phyloP scores from a whole-genome alignment of 495 filamentous ascomycete genomes.

The Acidiella bohemica region DNA sequence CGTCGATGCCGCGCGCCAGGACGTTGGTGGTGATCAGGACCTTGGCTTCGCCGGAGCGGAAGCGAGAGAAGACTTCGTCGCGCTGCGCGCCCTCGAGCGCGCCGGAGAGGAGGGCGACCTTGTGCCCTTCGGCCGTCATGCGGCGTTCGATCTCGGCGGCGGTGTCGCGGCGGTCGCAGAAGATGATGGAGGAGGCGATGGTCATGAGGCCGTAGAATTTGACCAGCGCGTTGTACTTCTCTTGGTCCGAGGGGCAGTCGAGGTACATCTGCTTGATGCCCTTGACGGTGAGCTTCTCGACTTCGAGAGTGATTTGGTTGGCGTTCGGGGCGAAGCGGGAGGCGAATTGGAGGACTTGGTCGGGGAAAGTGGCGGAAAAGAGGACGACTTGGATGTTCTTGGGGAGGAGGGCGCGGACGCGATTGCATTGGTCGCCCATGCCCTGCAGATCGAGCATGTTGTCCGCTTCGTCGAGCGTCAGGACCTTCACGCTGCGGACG shows the following conservation, averaged over 20 bases:
- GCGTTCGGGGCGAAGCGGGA: conserved; percentile 65
- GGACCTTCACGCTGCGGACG: conserved; percentile 34
- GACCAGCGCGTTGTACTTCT: conserved; percentile 79
- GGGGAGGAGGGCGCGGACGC: conserved; percentile 71
- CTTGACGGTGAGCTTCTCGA: conserved; percentile 86
- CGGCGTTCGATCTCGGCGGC: conserved; percentile 69
- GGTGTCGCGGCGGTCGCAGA: conserved; percentile 74
- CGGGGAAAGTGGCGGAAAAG: conserved; percentile 93
- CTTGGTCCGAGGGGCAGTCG: conserved; percentile 64
- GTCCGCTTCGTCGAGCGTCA: conserved; percentile 42
- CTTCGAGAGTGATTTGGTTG: conserved; percentile 75
- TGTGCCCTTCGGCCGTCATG: conserved; percentile 80
- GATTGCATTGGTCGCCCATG: conserved; percentile 82
- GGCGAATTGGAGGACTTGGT: conserved; percentile 68
- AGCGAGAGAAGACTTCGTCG: conserved; percentile 74
- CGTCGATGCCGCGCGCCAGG: conserved; percentile 90
- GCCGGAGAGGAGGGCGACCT: conserved; percentile 75
- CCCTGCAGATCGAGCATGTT: conserved; percentile 66
- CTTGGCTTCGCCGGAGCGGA: conserved; percentile 75
- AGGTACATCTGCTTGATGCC: conserved; percentile 96
- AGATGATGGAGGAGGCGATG: conserved; percentile 93
- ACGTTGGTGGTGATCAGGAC: conserved; percentile 99
- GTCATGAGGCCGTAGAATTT: conserved; percentile 91
- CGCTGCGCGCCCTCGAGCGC: conserved; percentile 70
- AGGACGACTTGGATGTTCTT: conserved; percentile 66